Base-by-base conservation (phyloP, 2,329 filamentous ascomycete genomes). In the Beauveria brongniartii region DNA sequence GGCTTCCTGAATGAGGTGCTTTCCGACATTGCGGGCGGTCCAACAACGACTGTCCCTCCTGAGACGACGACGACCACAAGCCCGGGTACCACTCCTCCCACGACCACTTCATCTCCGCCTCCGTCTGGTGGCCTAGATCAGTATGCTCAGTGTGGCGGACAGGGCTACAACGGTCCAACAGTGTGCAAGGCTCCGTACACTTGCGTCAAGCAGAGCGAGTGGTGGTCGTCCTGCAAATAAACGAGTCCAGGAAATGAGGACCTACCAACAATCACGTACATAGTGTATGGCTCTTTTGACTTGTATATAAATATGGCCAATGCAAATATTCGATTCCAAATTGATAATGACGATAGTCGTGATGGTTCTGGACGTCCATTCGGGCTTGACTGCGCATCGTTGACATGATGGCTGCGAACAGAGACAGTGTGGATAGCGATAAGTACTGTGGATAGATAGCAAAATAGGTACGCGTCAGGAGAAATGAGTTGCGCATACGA, bases 1-100 rank as follows among this genome's bases (percentile, higher is more conserved):
- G 84, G 82, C 1, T 86, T 85, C 69, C 72, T 87, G 59, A 70
- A 72, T 28, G 69, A 74, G 43, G 72, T 85, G 4, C 69, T 71
- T 65, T 61, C 67, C 40, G 69, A 73, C 61, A 67, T 80, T 60
- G 67, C 63, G 10, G 65, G 57, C 56, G 59, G 30, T 2, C 47
- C 37, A 0, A 5, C 44, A 14, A 54, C 48, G 22, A 60, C 47
- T 2, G 34, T 41, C 12, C 37, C 59, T 43, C 43, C 47, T 50
- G 46, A 3, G 24, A 56, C 44, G 6, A 28, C 55, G 28, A 10
- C 51, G 26, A 28, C 50, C 26, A n/a, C 48, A 3, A 30, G 60
- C 4, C 30, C 30, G 30, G 30, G 30, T 30, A 54, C 58, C 43
- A 54, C 43, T 3, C 43, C 43, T 44, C 43, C 43, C 43, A 44